Evolutionary conservation across 2,329 filamentous ascomycete species (phyloP).

Genomic region (Fusarium annulatum): DNA sequence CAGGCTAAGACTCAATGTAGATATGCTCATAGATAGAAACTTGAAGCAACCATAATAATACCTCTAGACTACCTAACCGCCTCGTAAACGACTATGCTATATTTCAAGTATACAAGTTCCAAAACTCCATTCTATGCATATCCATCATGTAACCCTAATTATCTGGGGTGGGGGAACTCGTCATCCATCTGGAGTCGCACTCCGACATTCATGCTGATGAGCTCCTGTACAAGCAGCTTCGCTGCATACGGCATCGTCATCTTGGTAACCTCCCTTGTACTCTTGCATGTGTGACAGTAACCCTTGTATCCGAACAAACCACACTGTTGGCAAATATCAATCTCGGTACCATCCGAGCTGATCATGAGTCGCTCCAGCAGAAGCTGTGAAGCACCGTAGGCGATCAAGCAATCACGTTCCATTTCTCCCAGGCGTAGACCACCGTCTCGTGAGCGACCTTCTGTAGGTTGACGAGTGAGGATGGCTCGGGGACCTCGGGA

Average conservation of each 20-base stretch:
- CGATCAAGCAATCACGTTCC: constrained; percentile 98
- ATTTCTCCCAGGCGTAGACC: constrained; percentile 96
- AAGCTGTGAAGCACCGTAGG: constrained; percentile 93
- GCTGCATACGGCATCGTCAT: constrained; percentile 99
- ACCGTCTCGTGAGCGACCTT: constrained; percentile 92
- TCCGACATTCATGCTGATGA: constrained; percentile 99
- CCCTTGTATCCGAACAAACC: constrained; percentile 96
- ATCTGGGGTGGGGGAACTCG: constrained; percentile 80
- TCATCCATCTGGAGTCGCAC: constrained; percentile 91
- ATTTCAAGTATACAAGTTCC: constrained; percentile 32
- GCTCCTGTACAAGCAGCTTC: constrained; percentile 93
- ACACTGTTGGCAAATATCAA: constrained; percentile 94
- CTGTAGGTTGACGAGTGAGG: constrained; percentile 93
- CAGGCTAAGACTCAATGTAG: neutral
- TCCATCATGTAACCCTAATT: constrained; percentile 21
- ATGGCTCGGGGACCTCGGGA: constrained; percentile 90
- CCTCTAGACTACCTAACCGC: constrained; percentile 16
- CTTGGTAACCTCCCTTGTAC: constrained; percentile 82
- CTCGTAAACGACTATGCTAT: constrained; percentile 28
- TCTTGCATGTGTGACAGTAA: constrained; percentile 94
- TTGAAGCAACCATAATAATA: constrained; percentile 16
- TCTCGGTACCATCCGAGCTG: constrained; percentile 87
- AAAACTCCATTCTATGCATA: constrained; percentile 33
- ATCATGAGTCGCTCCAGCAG: constrained; percentile 95
- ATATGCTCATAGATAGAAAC: constrained; percentile 4